These are phyloP conservation scores for Ganoderma lucidum DNA, from an alignment of 1,284 basidiomycete species.

Conservation along the genomic window DNA sequence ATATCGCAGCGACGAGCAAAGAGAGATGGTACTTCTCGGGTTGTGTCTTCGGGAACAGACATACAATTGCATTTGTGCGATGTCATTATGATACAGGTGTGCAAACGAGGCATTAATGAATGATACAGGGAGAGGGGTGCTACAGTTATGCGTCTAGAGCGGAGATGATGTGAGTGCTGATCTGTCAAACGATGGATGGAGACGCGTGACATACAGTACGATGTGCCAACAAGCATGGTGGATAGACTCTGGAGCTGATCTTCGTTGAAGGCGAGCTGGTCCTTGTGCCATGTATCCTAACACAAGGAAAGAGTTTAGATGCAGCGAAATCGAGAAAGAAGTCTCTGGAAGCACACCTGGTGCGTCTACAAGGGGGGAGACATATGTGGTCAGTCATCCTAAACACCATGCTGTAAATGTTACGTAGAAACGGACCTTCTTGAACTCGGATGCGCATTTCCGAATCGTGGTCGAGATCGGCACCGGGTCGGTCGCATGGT, in stretches of 20 bases:
- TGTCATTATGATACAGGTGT: constrained; percentile 21
- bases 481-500: constrained; percentile 89
- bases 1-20: neutral
- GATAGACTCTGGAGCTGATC: constrained; percentile 90
- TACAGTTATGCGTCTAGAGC: constrained; percentile 25
- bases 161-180: neutral
- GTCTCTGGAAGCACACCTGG: constrained; percentile 54
- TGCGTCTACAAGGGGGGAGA: constrained; percentile 59
- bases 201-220: constrained; percentile 73
- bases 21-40: neutral
- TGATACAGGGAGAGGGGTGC: constrained; percentile 10
- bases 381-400: constrained; percentile 27
- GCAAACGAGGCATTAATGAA: constrained; percentile 3
- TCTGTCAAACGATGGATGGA: neutral
- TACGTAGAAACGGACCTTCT: constrained; percentile 64
- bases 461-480: constrained; percentile 93
- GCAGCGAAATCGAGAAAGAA: neutral
- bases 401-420: constrained; percentile 25
- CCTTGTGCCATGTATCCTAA: constrained; percentile 92
- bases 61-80: constrained; percentile 13
- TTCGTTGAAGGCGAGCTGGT: constrained; percentile 89
- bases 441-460: constrained; percentile 89
- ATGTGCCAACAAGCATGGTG: constrained; percentile 90
- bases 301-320: neutral
- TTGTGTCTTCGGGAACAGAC: neutral